Conservation (phyloP, 2,329 filamentous ascomycete genomes). For the Cordyceps pruinosa region DNA sequence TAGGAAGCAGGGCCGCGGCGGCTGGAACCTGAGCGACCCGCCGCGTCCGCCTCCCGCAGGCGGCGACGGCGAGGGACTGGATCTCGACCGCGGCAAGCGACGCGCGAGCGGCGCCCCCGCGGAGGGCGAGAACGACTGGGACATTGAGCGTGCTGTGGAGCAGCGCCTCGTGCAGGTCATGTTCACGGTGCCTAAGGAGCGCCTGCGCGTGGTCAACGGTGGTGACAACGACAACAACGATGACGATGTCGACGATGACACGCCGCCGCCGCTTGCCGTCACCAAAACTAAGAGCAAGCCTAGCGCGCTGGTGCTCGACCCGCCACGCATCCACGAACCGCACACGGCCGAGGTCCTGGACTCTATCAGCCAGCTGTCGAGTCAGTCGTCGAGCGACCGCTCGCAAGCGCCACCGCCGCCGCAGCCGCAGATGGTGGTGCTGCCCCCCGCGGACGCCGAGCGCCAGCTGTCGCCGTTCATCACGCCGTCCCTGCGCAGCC, state of each 20-base stretch:
- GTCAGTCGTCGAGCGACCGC: not conserved
- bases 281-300: not conserved
- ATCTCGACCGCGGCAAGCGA: slow-evolving; percentile 13
- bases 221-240: slow-evolving; percentile 37
- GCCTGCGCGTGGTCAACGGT: slow-evolving; percentile 82
- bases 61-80: not conserved
- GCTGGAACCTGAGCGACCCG: slow-evolving; percentile 42
- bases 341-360: slow-evolving; percentile 36
- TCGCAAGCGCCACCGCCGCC: not conserved
- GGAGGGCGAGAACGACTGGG: slow-evolving; percentile 61
- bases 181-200: slow-evolving; percentile 88
- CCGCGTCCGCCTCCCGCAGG: not conserved
- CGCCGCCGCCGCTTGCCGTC: not conserved
- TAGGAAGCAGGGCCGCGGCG: slow-evolving; percentile 48
- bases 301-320: not conserved
- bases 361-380: slow-evolving; percentile 22
- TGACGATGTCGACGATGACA: slow-evolving; percentile 19
- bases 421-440: not conserved
- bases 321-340: slow-evolving; percentile 15
- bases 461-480: slow-evolving; percentile 8
- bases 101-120: slow-evolving; percentile 22
- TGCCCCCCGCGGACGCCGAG: not conserved
- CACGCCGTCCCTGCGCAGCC: slow-evolving; percentile 9
- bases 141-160: slow-evolving; percentile 67
- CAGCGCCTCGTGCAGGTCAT: slow-evolving; percentile 71